These are phyloP conservation scores for Fusarium keratoplasticum DNA, from an alignment of 2,329 filamentous ascomycete species.

Conservation along the genomic window DNA sequence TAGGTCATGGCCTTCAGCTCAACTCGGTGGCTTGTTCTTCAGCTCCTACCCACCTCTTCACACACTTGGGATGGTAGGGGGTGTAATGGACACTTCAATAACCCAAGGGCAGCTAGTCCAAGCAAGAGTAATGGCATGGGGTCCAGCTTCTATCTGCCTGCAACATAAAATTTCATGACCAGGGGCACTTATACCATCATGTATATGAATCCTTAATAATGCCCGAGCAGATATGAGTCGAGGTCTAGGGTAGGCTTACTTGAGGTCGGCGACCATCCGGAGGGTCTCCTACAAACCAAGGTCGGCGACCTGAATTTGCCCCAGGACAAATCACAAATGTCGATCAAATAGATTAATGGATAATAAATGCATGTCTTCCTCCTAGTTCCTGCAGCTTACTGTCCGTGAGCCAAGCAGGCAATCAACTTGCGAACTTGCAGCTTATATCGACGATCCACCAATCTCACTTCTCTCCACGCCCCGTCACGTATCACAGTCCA, in stretches of 20 bases:
- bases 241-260: background rate
- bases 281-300: background rate
- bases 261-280: background rate
- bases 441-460: background rate
- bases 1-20: background rate
- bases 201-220: background rate
- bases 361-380: background rate
- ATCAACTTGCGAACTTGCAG: background rate
- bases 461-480: background rate
- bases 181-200: background rate
- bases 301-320: background rate
- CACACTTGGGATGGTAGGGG: background rate
- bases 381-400: background rate
- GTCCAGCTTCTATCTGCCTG: background rate
- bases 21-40: background rate
- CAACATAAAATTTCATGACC: background rate
- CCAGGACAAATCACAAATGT: background rate
- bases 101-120: background rate
- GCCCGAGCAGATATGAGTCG: background rate
- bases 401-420: background rate
- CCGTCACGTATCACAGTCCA: background rate
- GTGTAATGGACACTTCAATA: background rate
- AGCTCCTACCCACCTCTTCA: background rate
- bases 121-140: background rate
- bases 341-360: background rate